Evolutionary conservation across 768 basidiomycete species (phyloP).

Genomic region (Kwoniella dejecticola): DNA sequence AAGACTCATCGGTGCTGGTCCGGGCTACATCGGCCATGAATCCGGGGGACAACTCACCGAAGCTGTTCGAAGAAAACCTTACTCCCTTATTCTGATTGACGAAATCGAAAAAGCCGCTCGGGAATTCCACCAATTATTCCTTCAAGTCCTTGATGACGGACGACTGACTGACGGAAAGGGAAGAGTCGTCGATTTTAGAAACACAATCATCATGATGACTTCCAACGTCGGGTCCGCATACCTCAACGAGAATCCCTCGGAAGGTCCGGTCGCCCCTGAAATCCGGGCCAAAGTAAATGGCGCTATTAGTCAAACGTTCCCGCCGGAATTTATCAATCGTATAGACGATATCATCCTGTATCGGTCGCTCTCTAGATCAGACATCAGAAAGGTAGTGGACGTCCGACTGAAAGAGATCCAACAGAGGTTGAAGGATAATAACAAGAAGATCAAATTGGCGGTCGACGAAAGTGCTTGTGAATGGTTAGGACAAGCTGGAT

Average conservation of each 20-base stretch:
- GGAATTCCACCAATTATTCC: conserved; percentile 58
- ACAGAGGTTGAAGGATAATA: conserved; percentile 68
- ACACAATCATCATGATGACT: conserved; percentile 58
- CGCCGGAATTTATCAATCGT: conserved; percentile 58
- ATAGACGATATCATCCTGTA: conserved; percentile 59
- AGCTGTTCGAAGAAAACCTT: conserved; percentile 53
- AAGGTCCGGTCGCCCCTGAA: conserved; percentile 53
- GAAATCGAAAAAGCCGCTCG: conserved; percentile 58
- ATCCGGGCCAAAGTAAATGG: conserved; percentile 53
- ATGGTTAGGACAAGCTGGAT: conserved; percentile 55
- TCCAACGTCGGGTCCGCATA: conserved; percentile 56
- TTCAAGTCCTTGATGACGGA: conserved; percentile 59
- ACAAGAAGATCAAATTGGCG: conserved; percentile 74
- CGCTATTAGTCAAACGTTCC: conserved; percentile 56
- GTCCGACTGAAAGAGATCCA: conserved; percentile 84
- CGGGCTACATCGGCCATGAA: conserved; percentile 56
- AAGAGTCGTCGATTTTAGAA: conserved; percentile 56
- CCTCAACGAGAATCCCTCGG: conserved; percentile 57
- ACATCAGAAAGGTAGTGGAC: conserved; percentile 84
- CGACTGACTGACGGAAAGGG: conserved; percentile 58
- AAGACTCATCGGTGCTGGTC: conserved; percentile 53
- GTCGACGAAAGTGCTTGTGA: conserved; percentile 73
- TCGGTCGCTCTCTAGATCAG: conserved; percentile 74
- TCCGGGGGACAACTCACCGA: conserved; percentile 56
- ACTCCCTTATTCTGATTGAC: conserved; percentile 56